Evolutionary conservation across 148 eudicot species (phyloP).

Genomic region (Selenicereus undatus): DNA sequence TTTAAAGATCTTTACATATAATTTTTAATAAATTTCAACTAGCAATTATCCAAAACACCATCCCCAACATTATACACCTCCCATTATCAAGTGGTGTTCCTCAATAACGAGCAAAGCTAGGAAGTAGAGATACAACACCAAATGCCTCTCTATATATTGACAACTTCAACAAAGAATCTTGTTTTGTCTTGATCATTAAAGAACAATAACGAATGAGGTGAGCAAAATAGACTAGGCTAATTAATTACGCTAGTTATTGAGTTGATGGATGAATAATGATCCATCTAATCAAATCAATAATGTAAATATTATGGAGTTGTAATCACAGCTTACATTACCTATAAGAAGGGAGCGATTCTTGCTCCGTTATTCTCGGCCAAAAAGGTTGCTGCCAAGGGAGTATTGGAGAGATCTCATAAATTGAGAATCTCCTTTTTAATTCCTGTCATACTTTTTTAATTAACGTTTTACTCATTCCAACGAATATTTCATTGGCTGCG

Average conservation of each 20-base stretch:
- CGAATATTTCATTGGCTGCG: not conserved
- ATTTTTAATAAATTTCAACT: too few relatives aligned
- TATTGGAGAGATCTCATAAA: constrained; percentile 2
- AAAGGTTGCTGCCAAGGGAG: not conserved
- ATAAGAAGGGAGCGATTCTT: not conserved
- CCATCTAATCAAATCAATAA: not conserved
- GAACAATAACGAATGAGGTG: too few relatives aligned
- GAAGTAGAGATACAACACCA: too few relatives aligned
- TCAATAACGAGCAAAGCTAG: too few relatives aligned
- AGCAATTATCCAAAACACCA: too few relatives aligned
- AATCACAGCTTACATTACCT: not conserved
- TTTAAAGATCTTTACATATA: too few relatives aligned
- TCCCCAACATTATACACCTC: too few relatives aligned
- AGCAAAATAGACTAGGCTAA: not conserved
- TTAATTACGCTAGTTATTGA: not conserved
- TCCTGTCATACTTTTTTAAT: not conserved
- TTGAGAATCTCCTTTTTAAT: not conserved
- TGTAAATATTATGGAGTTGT: not conserved
- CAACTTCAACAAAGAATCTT: not conserved
- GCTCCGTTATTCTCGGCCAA: constrained; percentile 3
- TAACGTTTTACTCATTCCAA: not conserved
- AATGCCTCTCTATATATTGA: too few relatives aligned
- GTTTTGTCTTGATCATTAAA: not conserved
- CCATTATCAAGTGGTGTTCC: too few relatives aligned
- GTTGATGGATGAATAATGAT: not conserved